A percentile compares a stretch with the other conserved stretches of the same genome.
Conservation (phyloP, 2,329 filamentous ascomycete species). For the Epicoccum nigrum region DNA sequence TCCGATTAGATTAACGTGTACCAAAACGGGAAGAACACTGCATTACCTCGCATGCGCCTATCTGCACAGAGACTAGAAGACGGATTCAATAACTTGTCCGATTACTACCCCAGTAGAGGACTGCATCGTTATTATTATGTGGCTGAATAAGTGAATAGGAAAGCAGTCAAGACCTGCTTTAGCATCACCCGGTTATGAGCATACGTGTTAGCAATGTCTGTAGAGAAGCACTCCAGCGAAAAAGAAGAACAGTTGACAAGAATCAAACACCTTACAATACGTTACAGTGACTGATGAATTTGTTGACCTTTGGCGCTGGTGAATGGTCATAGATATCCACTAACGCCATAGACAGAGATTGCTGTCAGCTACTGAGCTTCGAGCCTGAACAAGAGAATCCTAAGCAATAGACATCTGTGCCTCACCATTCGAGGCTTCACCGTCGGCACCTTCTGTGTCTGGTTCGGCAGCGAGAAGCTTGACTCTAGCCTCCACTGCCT, state of each 20-base stretch:
- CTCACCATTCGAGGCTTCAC: constrained; percentile 35
- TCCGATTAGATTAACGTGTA: background rate
- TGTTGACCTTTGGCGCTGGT: too few species aligned
- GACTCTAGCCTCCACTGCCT: constrained; percentile 56
- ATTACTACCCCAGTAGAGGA: background rate
- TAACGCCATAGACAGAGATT: too few species aligned
- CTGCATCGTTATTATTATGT: too few species aligned
- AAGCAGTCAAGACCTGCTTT: too few species aligned
- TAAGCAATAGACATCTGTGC: constrained; percentile 26
- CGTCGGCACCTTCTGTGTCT: constrained; percentile 33
- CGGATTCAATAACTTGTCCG: background rate
- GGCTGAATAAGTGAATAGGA: too few species aligned
- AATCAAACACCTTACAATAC: too few species aligned
- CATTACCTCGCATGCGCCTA: background rate
- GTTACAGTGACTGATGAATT: too few species aligned
- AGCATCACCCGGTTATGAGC: too few species aligned
- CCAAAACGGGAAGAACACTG: background rate
- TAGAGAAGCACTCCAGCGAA: too few species aligned
- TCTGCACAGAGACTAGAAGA: background rate
- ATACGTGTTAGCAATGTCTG: too few species aligned
- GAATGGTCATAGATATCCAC: background rate
- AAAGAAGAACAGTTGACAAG: too few species aligned
- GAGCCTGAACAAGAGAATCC: background rate
- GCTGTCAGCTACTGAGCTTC: background rate
- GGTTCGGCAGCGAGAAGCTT: constrained; percentile 40